A percentile compares a stretch with the other conserved stretches of the same genome.
phyloP scores from a whole-genome alignment of 2,329 filamentous ascomycete species.

The Phialophora macrospora region DNA sequence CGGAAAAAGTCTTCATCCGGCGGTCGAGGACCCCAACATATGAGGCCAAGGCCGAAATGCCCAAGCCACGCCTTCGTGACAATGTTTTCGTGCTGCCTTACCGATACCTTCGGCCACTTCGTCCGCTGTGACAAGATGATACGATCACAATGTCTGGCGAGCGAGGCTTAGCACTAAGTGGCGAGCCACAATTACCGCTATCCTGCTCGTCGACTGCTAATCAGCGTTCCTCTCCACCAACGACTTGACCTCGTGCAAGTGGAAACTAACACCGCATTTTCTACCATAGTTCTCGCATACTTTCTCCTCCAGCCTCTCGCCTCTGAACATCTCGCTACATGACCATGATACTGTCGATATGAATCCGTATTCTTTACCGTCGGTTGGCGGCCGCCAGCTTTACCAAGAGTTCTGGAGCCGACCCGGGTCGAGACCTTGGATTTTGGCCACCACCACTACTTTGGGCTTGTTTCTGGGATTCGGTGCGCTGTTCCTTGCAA shows the following conservation, averaged over 20 bases:
- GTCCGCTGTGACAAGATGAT: background rate
- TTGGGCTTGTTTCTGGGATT: slow-evolving; percentile 24
- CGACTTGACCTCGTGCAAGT: slow-evolving; percentile 15
- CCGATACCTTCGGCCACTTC: background rate
- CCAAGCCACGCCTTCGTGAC: background rate
- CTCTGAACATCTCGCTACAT: background rate
- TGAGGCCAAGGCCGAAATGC: background rate
- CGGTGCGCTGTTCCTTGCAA: slow-evolving; percentile 19
- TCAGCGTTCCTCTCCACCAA: slow-evolving; percentile 14
- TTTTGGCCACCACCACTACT: slow-evolving; percentile 21
- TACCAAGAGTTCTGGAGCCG: slow-evolving; percentile 10
- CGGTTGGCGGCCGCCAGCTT: background rate
- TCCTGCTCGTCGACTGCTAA: background rate
- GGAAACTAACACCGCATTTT: slow-evolving; percentile 1
- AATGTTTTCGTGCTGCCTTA: background rate
- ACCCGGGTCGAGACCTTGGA: slow-evolving; percentile 4
- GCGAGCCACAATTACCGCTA: background rate
- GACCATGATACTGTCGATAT: background rate
- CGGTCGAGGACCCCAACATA: background rate
- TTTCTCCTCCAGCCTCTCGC: background rate
- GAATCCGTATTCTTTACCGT: slow-evolving; percentile 8
- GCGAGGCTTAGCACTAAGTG: background rate
- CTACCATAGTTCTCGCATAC: background rate
- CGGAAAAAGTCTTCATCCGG: background rate
- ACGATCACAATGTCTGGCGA: background rate